Percentiles rank a stretch among this genome's conserved stretches.
Evolutionary conservation across 2,329 filamentous ascomycete genomes (phyloP).

Genomic region (Pyrenophora tritici-repentis): DNA sequence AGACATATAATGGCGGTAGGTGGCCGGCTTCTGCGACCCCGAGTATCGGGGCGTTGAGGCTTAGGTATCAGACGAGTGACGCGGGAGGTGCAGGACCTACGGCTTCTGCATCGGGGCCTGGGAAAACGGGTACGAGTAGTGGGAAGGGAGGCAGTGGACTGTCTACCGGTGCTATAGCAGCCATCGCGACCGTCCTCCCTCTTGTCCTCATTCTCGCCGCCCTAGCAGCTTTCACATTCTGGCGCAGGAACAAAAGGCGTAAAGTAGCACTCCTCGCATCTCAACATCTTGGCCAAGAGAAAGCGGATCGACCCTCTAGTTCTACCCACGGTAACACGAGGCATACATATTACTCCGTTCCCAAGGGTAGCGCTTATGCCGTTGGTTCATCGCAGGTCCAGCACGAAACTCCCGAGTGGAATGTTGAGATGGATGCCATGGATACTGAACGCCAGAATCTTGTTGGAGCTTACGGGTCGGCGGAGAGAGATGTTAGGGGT

Average conservation of each 20-base stretch:
- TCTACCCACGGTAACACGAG: not conserved
- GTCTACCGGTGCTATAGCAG: slow-evolving; percentile 70
- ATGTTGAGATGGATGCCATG: slow-evolving; percentile 27
- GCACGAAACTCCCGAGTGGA: slow-evolving; percentile 30
- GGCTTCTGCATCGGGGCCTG: not conserved
- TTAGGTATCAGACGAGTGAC: slow-evolving; percentile 23
- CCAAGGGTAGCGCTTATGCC: not conserved
- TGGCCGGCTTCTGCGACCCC: slow-evolving; percentile 21
- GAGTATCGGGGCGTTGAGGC: slow-evolving; percentile 19
- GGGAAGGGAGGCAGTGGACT: slow-evolving; percentile 50
- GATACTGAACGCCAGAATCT: slow-evolving; percentile 18
- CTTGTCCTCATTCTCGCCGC: slow-evolving; percentile 70
- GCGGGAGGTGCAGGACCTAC: slow-evolving; percentile 6
- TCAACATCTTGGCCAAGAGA: slow-evolving; percentile 7
- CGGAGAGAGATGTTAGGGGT: not conserved
- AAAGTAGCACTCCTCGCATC: slow-evolving; percentile 4
- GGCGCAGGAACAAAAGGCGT: slow-evolving; percentile 19
- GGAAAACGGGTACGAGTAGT: slow-evolving; percentile 1
- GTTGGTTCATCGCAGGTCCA: not conserved
- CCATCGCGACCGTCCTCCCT: slow-evolving; percentile 87
- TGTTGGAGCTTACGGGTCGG: not conserved
- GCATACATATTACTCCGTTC: not conserved
- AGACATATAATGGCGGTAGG: slow-evolving; percentile 12
- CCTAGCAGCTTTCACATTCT: slow-evolving; percentile 21
- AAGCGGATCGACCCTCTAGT: not conserved